Evolutionary conservation across 148 eudicot species (phyloP), one percentile per base, ranked within the genome.

Genomic region (Chenopodium berlandieri): DNA sequence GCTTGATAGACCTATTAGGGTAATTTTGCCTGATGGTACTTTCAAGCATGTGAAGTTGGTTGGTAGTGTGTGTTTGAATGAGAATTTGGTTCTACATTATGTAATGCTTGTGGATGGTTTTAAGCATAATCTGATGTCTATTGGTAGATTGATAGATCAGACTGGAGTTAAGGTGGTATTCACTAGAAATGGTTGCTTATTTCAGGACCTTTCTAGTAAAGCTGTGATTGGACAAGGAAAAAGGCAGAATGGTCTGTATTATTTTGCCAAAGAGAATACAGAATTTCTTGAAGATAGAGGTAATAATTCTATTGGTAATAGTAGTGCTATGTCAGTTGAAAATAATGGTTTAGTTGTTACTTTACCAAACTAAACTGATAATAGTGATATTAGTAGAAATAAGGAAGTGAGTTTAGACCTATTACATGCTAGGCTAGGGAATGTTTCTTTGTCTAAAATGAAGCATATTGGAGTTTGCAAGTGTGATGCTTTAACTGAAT

Each of bases 391-490:
- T 0, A 9, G 8, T 10, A 9, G 1, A 0, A 25, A 25, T 20
- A 0, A 40, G 9, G 2, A 32, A 32, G 19, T 75, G 2, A 6
- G 23, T 20, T 75, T 9, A 5, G 27, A 14, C 0, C 25, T 13
- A 0, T 54, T 3, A 32, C 78, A 75, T 75, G 78, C 78, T 7
- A 9, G 79, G 4, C 34, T 63, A 0, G 79, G 71, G 3, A 71
- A 77, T 63, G 30, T 14, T 34, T 62, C 79, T 32, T 8, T 62
- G 34, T 62, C 20, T 25, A 77, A 63, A 44, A 58, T 77, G 68
- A 9, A 34, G 2, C 56, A 37, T 22, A 7, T 76, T 25, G 8
- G 0, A 8, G 19, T 1, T 9, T 67, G 71, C 30, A 30, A 8
- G 8, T 76, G 69, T 60, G 2, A 1, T 32, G 1, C 9, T 32